Percentiles rank a stretch among this genome's conserved stretches.
Conservation (phyloP, 345 rosid genomes). For the Citrus sp. region DNA sequence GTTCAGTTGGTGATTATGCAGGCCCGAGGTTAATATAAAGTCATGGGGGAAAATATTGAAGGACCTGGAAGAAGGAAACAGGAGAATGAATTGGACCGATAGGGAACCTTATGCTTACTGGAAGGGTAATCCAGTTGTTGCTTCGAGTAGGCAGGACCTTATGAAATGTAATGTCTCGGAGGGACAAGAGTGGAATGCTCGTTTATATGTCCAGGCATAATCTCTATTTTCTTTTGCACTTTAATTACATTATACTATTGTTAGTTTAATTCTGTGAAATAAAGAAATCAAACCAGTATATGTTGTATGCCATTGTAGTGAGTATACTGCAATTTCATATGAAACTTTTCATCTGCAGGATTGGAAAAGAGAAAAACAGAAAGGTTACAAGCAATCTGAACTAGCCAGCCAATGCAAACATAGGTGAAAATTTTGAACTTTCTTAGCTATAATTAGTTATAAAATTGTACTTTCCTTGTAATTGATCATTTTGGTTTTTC, state of each 20-base stretch:
- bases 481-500: not conserved
- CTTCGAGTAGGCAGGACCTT: constrained; percentile 63
- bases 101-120: constrained; percentile 83
- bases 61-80: constrained; percentile 54
- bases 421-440: constrained; percentile 37
- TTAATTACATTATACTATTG: not conserved
- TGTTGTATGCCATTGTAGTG: not conserved
- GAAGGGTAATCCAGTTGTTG: constrained; percentile 87
- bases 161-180: constrained; percentile 69
- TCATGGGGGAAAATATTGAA: constrained; percentile 61
- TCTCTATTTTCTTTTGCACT: not conserved
- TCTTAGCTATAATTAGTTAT: not conserved
- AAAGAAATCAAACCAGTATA: not conserved
- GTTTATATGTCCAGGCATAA: constrained; percentile 63
- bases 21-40: constrained; percentile 76
- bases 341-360: constrained; percentile 42
- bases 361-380: constrained; percentile 57
- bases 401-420: constrained; percentile 73
- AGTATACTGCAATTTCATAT: not conserved
- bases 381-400: constrained; percentile 77
- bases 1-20: constrained; percentile 3
- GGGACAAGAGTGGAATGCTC: constrained; percentile 85
- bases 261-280: not conserved
- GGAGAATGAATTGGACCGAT: constrained; percentile 44
- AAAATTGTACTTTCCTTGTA: not conserved